phyloP scores from a whole-genome alignment of 2,329 filamentous ascomycete genomes.

The Talaromyces amestolkiae region DNA sequence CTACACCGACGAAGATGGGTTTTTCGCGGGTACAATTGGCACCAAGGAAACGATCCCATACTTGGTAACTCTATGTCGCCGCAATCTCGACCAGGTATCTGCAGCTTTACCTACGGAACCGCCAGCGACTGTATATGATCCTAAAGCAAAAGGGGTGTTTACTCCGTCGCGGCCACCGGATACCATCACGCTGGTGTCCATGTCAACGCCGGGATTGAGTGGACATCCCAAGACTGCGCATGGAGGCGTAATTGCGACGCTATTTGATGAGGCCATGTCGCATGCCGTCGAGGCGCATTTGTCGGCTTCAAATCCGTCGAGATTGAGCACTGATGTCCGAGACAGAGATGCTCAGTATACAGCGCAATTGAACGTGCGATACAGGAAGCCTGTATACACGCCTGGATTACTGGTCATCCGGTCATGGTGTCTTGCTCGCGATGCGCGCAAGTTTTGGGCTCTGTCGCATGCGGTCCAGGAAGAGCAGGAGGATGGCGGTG shows the following conservation, averaged over 20 bases:
- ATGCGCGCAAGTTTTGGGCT: constrained; percentile 44
- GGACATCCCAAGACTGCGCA: constrained; percentile 42
- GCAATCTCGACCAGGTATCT: constrained; percentile 25
- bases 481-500: constrained; percentile 30
- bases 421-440: constrained; percentile 35
- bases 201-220: constrained; percentile 37
- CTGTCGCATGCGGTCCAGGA: constrained; percentile 41
- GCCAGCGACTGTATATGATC: background rate
- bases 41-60: constrained; percentile 43
- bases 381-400: constrained; percentile 36
- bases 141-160: constrained; percentile 24
- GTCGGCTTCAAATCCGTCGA: constrained; percentile 35
- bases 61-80: constrained; percentile 38
- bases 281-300: background rate
- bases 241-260: constrained; percentile 41
- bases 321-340: constrained; percentile 27
- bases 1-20: constrained; percentile 43
- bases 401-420: constrained; percentile 39
- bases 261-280: constrained; percentile 47
- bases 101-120: background rate
- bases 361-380: constrained; percentile 42
- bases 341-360: constrained; percentile 35
- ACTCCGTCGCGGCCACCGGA: constrained; percentile 33
- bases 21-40: constrained; percentile 40
- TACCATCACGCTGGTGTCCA: constrained; percentile 36